Percentiles rank a stretch among this genome's conserved stretches.
Conservation (phyloP, 2,329 filamentous ascomycete genomes). For the Ilyonectria robusta region DNA sequence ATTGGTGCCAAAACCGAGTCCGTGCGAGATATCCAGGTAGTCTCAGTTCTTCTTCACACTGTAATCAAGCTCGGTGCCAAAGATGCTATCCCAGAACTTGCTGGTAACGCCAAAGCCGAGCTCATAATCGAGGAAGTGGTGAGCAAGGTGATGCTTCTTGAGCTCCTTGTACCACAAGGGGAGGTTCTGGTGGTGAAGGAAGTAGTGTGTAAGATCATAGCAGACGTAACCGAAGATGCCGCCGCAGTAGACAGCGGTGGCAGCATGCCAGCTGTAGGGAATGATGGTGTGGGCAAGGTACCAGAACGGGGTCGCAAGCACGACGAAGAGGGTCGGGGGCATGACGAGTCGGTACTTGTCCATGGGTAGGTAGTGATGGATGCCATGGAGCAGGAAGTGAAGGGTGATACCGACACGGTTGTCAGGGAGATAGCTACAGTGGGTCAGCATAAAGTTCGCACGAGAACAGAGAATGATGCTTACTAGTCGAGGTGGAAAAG, state of each 20-base stretch:
- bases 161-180: slow-evolving; percentile 90
- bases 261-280: slow-evolving; percentile 87
- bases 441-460: slow-evolving; percentile 47
- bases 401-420: slow-evolving; percentile 88
- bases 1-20: slow-evolving; percentile 12
- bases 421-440: slow-evolving; percentile 83
- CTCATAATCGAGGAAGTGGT: slow-evolving; percentile 98
- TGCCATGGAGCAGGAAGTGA: slow-evolving; percentile 95
- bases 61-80: slow-evolving; percentile 83
- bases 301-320: slow-evolving; percentile 91
- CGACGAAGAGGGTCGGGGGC: slow-evolving; percentile 90
- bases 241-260: slow-evolving; percentile 84
- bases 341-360: slow-evolving; percentile 97
- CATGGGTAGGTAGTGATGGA: slow-evolving; percentile 99
- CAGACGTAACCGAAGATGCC: slow-evolving; percentile 96
- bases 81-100: slow-evolving; percentile 94
- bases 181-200: slow-evolving; percentile 94
- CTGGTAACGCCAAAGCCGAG: slow-evolving; percentile 98
- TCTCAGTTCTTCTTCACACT: slow-evolving; percentile 51
- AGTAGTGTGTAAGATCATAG: slow-evolving; percentile 99
- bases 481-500: slow-evolving; percentile 96
- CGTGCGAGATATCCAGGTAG: neutral
- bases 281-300: slow-evolving; percentile 88
- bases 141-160: slow-evolving; percentile 97
- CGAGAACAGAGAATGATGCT: slow-evolving; percentile 51